A percentile compares a stretch with the other conserved stretches of the same genome.
phyloP scores from a whole-genome alignment of 2,329 filamentous ascomycete species.

The Drechslerella dactyloides region DNA sequence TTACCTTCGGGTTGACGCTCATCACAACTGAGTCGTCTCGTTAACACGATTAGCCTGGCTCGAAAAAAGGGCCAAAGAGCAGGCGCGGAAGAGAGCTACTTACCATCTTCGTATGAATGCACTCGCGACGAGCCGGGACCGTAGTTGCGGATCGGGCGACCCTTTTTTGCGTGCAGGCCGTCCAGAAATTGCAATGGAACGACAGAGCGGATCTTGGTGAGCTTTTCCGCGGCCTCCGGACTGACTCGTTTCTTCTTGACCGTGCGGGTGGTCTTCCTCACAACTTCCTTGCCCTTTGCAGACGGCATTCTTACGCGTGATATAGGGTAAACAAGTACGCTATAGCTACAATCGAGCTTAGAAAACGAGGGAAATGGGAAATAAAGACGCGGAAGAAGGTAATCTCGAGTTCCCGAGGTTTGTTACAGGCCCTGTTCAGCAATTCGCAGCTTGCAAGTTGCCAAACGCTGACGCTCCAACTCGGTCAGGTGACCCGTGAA shows the following conservation, averaged over 20 bases:
- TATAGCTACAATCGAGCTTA: too few species aligned
- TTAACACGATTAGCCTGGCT: conserved; percentile 13
- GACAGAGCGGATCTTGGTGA: conserved; percentile 10
- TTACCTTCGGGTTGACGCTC: conserved; percentile 28
- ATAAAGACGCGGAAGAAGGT: too few species aligned
- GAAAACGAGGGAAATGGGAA: too few species aligned
- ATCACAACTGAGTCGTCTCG: conserved; percentile 24
- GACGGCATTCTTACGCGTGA: too few species aligned
- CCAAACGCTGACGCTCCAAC: too few species aligned
- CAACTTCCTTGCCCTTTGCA: too few species aligned
- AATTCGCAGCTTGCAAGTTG: too few species aligned
- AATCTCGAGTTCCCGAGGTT: too few species aligned
- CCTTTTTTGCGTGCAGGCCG: conserved; percentile 20
- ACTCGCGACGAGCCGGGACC: conserved; percentile 32
- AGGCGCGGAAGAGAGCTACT: background rate
- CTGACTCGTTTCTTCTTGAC: background rate
- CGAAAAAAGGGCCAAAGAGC: background rate
- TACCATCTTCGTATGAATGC: conserved; percentile 40
- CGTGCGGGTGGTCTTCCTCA: too few species aligned
- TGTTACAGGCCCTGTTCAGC: too few species aligned
- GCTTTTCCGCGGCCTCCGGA: conserved; percentile 5
- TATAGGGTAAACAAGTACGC: too few species aligned
- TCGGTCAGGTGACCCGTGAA: too few species aligned
- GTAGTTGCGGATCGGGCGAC: conserved; percentile 24
- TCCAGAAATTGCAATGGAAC: conserved; percentile 33